Base-by-base conservation (phyloP, 352 stramenopile species). In the Pythium volutum region DNA sequence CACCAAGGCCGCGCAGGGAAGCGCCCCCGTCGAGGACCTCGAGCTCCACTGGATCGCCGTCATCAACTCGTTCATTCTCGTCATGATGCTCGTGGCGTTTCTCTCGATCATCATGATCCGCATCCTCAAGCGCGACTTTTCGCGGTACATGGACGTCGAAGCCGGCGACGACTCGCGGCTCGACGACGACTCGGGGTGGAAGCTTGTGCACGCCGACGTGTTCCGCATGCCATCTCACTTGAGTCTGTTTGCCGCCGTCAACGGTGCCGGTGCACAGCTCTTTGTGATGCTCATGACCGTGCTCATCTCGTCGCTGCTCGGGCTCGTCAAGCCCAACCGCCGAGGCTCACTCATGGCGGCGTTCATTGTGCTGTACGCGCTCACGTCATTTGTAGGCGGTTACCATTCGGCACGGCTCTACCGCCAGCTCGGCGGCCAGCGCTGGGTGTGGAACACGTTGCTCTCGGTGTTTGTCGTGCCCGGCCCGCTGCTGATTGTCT, bases 31-130 rank as follows among this genome's bases (percentile, higher is more conserved):
- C 34, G 77, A 89, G 57, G 79, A 90, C 58, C 66, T 91, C 26
- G 80, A 96, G 75, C 97, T 99, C 62, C 97, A 99, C 76, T 99
- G 97, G 97, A 88, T 99, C 45, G 98, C 90, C 18, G 98, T 99
- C 70, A 98, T 99, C 76, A 99, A 99, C 71, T 98, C 93, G 60
- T 98, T 98, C 64, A 95, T 99, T 29, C 77, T 99, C 38, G 97
- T 99, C 10, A 86, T 99, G 64, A 88, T 99, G 54, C 83, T 99
- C n/a, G 97, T 91, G 11, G 89, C 85, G 3, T 98, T 99, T 65
- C 79, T 99, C 48, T 93, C 89, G 23, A 97, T 99, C 58, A 98
- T 99, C 64, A 89, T 99, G 75, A 80, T 99, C 70, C 86, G 96
- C 49, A 97, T 98, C 23, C 86, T 99, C 59, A 98, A 98, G 71